These are phyloP conservation scores for Geotrichum restrictum DNA, from an alignment of 1,139 yeast species.

Conservation along the genomic window DNA sequence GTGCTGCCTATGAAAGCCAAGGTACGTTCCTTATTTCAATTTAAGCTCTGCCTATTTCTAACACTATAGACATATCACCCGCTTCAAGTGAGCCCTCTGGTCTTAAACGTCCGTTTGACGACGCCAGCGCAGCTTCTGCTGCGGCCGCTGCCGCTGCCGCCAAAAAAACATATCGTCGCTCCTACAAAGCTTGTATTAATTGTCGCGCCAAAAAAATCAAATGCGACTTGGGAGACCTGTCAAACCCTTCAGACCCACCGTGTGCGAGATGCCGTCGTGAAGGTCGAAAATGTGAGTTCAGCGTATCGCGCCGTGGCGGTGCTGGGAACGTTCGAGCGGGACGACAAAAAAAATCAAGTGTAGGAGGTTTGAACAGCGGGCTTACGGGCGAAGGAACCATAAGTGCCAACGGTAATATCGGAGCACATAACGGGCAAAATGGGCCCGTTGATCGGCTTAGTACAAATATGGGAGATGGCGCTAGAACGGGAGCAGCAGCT, in stretches of 20 bases:
- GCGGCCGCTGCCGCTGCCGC: conserved; percentile 4
- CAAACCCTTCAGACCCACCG: conserved; percentile 72
- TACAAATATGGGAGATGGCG: not conserved
- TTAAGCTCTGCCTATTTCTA: not conserved
- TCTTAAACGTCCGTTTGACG: not conserved
- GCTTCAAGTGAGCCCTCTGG: not conserved
- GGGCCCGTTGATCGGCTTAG: not conserved
- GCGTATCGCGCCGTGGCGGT: conserved; percentile 60
- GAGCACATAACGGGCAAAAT: not conserved
- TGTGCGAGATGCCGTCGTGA: conserved; percentile 83
- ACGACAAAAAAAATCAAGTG: conserved; percentile 27
- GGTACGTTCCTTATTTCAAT: conserved; percentile 3
- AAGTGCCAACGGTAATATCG: conserved; percentile 1
- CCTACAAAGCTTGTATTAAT: conserved; percentile 77
- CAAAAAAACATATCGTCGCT: conserved; percentile 46
- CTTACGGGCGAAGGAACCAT: no score
- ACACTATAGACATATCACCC: not conserved
- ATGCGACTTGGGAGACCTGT: conserved; percentile 77
- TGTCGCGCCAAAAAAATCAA: conserved; percentile 79
- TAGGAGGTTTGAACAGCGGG: no score
- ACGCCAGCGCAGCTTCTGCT: not conserved
- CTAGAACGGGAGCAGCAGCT: conserved; percentile 6
- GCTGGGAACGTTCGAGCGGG: conserved; percentile 47
- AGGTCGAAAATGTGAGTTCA: conserved; percentile 74
- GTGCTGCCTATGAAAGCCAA: not conserved